Conservation (phyloP, 805 yeast species). For the Danielia oregonensis region DNA sequence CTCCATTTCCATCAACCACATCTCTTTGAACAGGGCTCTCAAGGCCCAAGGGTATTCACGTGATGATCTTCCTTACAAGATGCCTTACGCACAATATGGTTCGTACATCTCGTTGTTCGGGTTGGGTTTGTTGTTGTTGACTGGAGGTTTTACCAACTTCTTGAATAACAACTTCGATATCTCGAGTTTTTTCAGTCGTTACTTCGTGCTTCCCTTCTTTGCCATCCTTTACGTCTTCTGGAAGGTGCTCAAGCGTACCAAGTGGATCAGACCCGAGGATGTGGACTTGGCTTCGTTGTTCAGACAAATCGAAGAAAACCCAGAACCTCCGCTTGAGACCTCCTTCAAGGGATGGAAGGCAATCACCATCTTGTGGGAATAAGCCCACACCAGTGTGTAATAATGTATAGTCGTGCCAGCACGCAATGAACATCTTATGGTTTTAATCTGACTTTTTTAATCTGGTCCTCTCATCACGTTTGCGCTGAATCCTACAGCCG, state of each 20-base stretch:
- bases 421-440: no score
- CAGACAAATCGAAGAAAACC: not conserved
- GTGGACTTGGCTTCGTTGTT: slow-evolving; percentile 1
- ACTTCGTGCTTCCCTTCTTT: not conserved
- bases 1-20: slow-evolving; percentile 1
- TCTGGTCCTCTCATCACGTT: slow-evolving; percentile 16
- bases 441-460: slow-evolving; percentile 1
- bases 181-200: not conserved
- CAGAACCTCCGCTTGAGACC: not conserved
- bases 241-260: not conserved
- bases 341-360: slow-evolving; percentile 18
- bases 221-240: not conserved
- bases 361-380: slow-evolving; percentile 19
- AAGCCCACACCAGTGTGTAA: no score
- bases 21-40: not conserved
- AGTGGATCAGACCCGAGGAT: slow-evolving; percentile 26
- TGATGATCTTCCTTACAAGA: not conserved
- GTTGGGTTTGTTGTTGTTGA: not conserved
- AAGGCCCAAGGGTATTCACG: not conserved
- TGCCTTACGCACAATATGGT: not conserved
- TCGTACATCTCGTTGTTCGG: not conserved
- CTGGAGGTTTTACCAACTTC: slow-evolving; percentile 1
- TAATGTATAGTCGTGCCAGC: no score
- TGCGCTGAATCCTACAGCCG: slow-evolving; percentile 14
- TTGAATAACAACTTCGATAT: slow-evolving; percentile 1